Conservation (phyloP, 768 basidiomycete genomes). For the Galerina marginata region DNA sequence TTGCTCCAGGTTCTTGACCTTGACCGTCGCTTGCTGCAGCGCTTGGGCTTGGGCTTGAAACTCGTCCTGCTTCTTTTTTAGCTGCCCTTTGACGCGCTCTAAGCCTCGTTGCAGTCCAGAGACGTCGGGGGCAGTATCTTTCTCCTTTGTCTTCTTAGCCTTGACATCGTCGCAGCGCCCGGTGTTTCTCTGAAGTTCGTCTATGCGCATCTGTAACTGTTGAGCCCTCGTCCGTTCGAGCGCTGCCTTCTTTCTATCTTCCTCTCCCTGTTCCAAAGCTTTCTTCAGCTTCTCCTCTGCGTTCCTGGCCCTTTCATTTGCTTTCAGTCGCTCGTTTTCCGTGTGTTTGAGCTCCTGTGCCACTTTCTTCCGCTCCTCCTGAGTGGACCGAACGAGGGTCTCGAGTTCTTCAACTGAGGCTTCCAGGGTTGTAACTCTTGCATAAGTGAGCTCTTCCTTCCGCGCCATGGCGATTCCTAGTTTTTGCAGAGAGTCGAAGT, state of each 20-base stretch:
- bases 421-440: neutral
- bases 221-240: slow-evolving; percentile 2
- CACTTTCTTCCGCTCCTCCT: slow-evolving; percentile 8
- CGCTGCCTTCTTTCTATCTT: neutral
- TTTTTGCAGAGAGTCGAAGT: neutral
- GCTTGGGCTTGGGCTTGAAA: slow-evolving; percentile 7
- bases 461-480: neutral
- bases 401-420: slow-evolving; percentile 1
- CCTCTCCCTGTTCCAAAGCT: neutral
- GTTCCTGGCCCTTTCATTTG: slow-evolving; percentile 6
- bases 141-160: neutral
- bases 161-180: neutral
- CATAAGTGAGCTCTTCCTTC: neutral
- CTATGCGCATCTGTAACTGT: slow-evolving; percentile 6
- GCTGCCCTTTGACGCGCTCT: slow-evolving; percentile 5
- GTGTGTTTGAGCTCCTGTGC: slow-evolving; percentile 8
- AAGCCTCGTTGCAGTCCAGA: slow-evolving; percentile 9
- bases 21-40: slow-evolving; percentile 3
- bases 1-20: neutral
- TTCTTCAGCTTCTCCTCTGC: slow-evolving; percentile 10
- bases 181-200: neutral
- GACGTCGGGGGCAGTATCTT: neutral
- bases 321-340: slow-evolving; percentile 1
- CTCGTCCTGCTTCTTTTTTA: slow-evolving; percentile 19
- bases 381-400: neutral